Conservation (phyloP, 2,329 filamentous ascomycete genomes). For the Fusarium succisae region DNA sequence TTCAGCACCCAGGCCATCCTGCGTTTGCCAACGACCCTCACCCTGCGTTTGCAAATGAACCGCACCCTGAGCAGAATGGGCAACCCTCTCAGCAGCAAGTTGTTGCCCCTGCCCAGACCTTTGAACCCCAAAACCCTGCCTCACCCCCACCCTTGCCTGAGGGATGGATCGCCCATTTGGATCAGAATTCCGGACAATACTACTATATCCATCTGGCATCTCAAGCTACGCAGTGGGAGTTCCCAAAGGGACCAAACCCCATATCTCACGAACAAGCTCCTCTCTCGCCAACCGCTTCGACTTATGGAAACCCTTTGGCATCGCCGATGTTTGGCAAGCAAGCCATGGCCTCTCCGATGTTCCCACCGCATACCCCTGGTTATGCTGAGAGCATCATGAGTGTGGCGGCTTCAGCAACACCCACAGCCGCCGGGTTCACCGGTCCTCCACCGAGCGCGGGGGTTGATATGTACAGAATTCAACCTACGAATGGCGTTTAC, state of each 20-base stretch:
- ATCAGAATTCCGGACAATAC: conserved; percentile 95
- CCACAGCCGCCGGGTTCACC: conserved; percentile 82
- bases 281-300: conserved; percentile 81
- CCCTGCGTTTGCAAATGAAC: conserved; percentile 91
- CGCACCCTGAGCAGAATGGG: conserved; percentile 62
- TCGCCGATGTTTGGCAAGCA: conserved; percentile 72
- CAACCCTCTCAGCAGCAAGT: conserved; percentile 56
- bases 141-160: conserved; percentile 94
- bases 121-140: conserved; percentile 66
- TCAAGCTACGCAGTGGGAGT: conserved; percentile 98
- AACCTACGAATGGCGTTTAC: conserved; percentile 95
- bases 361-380: conserved; percentile 82
- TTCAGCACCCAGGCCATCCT: conserved; percentile 76
- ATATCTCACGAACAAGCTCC: conserved; percentile 84
- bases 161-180: conserved; percentile 97
- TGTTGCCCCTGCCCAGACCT: conserved; percentile 55
- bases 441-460: conserved; percentile 89
- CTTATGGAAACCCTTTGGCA: conserved; percentile 76
- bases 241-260: conserved; percentile 93
- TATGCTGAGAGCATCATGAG: conserved; percentile 90
- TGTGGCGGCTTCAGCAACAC: conserved; percentile 76
- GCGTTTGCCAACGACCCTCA: conserved; percentile 89
- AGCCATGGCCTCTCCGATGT: conserved; percentile 78
- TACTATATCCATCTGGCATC: conserved; percentile 98
- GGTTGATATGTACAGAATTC: conserved; percentile 92